Evolutionary conservation across 805 yeast species (phyloP), one percentile per base, ranked within the genome.

Genomic region (Metschnikowia corniflorae): DNA sequence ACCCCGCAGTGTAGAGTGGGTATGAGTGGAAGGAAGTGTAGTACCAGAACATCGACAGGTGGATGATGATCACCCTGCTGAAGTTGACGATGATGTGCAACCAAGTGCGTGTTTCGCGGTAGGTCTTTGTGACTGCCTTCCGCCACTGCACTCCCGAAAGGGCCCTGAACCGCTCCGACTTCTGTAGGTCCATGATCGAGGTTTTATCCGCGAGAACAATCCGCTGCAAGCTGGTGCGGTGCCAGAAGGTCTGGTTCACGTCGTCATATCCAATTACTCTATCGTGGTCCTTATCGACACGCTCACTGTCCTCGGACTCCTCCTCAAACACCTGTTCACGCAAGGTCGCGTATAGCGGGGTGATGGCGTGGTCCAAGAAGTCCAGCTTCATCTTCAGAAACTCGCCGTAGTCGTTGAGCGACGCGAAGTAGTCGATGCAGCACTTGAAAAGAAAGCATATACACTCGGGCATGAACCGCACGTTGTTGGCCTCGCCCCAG

Each of bases 91-190:
- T 68, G 65, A 91, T 64, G 68, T 93, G 99, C 66, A 91, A 80
- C 98, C 99, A 93, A 23, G 98, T 86, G 69, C 99, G 82, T 39
- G 85, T 79, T 71, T 93, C 99, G 59, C 82, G 84, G 70, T 85
- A 93, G 37, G 98, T 93, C 70, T 93, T 93, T 75, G 86, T 86
- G 47, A 86, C 81, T 0, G 78, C 81, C 39, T 70, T 72, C 2
- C 63, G 51, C 96, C 96, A 87, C 1, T 70, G 57, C 3, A 85
- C 73, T 15, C 74, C 67, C 38, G 70, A 67, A 21, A 87, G 61
- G 24, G 63, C 54, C 6, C 64, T 41, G 47, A 77, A 86, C 43
- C 96, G 65, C 37, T 80, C 78, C 15, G 63, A 55, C 0, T 77
- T 65, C 2, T 77, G 74, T 22, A 74, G 53, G 41, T 74, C 77